phyloP scores from a whole-genome alignment of 148 eudicot genomes.

The Nyssa sinensis region DNA sequence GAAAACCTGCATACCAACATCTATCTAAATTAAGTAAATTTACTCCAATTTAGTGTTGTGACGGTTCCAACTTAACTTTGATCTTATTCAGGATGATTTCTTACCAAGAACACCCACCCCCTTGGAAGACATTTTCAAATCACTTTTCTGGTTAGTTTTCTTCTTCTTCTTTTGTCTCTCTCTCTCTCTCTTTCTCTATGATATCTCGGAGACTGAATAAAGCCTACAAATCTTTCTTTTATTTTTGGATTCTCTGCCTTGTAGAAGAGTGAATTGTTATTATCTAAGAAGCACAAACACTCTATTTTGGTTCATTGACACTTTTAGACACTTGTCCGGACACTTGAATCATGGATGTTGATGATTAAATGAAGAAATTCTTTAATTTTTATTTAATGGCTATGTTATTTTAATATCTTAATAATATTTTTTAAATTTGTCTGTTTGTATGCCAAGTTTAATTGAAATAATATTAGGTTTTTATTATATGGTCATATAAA shows the following conservation, averaged over 20 bases:
- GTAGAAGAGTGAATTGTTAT: conserved; percentile 35
- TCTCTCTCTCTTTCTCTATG: background rate
- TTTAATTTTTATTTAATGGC: no score
- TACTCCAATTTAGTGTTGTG: conserved; percentile 7
- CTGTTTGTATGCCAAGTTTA: no score
- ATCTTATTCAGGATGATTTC: conserved; percentile 67
- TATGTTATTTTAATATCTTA: no score
- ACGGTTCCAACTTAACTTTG: conserved; percentile 5
- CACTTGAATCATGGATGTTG: no score
- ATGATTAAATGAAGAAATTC: no score
- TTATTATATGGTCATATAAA: no score
- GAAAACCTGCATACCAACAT: background rate
- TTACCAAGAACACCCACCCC: conserved; percentile 81
- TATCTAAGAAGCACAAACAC: no score
- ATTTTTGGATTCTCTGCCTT: background rate
- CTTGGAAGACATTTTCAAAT: conserved; percentile 70
- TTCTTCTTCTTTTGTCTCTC: background rate
- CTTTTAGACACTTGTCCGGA: no score
- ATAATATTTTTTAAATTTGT: no score
- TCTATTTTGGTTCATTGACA: no score
- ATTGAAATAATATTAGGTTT: no score
- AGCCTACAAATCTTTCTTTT: conserved; percentile 4
- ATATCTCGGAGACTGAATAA: background rate
- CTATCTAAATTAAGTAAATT: background rate
- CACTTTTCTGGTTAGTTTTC: conserved; percentile 67